Conservation (phyloP, 2,329 filamentous ascomycete genomes). For the Colletotrichum tamarilloi region DNA sequence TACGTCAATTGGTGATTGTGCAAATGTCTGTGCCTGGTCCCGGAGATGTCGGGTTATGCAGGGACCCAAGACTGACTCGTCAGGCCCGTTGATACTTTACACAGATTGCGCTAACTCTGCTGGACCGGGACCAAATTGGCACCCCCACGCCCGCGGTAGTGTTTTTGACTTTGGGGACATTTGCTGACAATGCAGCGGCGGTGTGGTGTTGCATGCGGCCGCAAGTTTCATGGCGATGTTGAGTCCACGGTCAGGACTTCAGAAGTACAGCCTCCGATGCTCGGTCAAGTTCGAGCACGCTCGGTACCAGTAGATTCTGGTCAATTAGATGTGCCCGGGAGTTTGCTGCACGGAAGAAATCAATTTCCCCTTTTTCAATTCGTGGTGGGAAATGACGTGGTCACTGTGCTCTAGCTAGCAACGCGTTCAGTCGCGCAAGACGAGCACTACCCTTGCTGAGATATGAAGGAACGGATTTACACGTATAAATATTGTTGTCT, state of each 20-base stretch:
- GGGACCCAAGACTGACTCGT: slow-evolving; percentile 8
- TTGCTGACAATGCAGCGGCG: not conserved
- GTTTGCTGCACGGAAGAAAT: not conserved
- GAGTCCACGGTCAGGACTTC: not conserved
- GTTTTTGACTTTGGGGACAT: not conserved
- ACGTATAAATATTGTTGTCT: not conserved
- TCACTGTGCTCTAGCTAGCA: not conserved
- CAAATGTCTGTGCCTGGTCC: not conserved
- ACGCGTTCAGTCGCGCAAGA: not conserved
- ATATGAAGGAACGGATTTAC: not conserved
- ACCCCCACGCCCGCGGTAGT: not conserved
- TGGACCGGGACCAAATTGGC: not conserved
- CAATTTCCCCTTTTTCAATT: not conserved
- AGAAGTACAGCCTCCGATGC: not conserved
- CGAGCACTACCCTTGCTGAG: not conserved
- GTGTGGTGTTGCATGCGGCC: not conserved
- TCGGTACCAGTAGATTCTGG: not conserved
- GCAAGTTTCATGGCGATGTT: not conserved
- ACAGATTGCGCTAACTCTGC: not conserved
- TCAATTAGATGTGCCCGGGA: not conserved
- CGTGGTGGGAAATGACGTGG: not conserved
- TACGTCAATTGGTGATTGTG: not conserved
- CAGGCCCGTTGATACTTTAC: not conserved
- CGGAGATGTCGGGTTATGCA: slow-evolving; percentile 2
- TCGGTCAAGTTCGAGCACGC: not conserved